phyloP scores from a whole-genome alignment of 441 rosid genomes.

The Adansonia madagascariensis region DNA sequence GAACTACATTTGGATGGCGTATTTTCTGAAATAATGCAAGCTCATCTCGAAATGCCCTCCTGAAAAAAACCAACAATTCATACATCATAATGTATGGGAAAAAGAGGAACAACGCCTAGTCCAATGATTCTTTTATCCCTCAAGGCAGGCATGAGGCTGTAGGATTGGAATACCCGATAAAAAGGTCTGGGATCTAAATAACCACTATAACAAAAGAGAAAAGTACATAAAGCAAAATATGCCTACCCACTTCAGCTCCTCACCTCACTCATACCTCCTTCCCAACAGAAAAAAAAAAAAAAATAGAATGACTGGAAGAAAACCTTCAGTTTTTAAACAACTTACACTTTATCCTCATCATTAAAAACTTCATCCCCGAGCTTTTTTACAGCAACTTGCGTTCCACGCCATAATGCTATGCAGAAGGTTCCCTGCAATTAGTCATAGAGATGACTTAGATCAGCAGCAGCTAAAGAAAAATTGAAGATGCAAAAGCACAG shows the following conservation, averaged over 20 bases:
- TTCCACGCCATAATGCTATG: conserved; percentile 92
- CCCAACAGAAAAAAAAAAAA: not conserved
- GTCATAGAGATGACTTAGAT: conserved; percentile 24
- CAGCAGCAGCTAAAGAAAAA: not conserved
- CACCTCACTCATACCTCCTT: not conserved
- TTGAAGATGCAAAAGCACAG: conserved; percentile 7
- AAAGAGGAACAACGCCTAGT: not conserved
- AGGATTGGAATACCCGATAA: not conserved
- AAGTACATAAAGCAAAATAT: not conserved
- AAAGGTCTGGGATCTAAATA: not conserved
- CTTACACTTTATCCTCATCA: conserved; percentile 90
- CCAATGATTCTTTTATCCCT: not conserved
- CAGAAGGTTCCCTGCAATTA: conserved; percentile 76
- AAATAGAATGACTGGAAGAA: not conserved
- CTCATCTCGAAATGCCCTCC: conserved; percentile 85
- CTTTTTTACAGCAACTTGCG: conserved; percentile 84
- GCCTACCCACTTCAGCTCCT: not conserved
- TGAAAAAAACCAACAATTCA: conserved; percentile 32
- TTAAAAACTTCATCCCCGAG: conserved; percentile 70
- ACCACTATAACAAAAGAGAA: not conserved
- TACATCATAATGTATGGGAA: not conserved
- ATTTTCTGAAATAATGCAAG: conserved; percentile 92
- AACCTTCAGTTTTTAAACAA: conserved; percentile 22
- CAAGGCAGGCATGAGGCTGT: not conserved
- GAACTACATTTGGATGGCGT: conserved; percentile 95